Conservation (phyloP, 2,329 filamentous ascomycete genomes). For the Ceratocystis eucalypticola region DNA sequence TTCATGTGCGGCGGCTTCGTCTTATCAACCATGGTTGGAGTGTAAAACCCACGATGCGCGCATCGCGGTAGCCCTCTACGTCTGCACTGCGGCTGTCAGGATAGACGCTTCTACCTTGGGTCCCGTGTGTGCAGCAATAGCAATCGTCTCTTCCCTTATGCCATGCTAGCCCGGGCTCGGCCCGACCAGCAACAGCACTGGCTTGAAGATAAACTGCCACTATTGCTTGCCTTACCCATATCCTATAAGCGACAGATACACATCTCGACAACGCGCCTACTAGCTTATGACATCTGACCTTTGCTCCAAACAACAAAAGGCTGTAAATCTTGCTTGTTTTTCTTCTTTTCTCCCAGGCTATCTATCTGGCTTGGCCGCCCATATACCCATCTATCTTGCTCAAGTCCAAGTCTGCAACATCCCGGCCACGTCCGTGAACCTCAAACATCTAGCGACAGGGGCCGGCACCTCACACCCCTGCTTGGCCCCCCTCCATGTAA, state of each 20-base stretch:
- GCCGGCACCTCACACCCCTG: not conserved
- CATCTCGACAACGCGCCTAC: no score
- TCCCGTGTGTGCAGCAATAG: no score
- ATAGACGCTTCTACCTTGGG: no score
- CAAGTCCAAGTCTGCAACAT: not conserved
- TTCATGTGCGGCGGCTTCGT: not conserved
- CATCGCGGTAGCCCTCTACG: not conserved
- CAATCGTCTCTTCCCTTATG: no score
- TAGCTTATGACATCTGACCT: no score
- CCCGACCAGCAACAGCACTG: no score
- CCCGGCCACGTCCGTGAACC: slow-evolving; percentile 11
- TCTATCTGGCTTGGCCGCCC: not conserved
- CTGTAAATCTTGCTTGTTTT: no score
- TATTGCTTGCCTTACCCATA: no score
- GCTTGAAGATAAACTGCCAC: no score
- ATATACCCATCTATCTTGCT: not conserved
- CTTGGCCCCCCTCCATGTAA: not conserved
- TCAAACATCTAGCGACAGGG: slow-evolving; percentile 12
- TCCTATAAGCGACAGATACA: no score
- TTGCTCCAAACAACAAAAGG: no score
- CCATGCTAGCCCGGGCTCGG: no score
- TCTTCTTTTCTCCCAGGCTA: not conserved
- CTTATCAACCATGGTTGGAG: not conserved
- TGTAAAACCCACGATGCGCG: not conserved
- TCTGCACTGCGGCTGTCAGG: not conserved